A percentile compares a stretch with the other conserved stretches of the same genome.
Conservation (phyloP, 345 rosid species). For the Rhizophora apiculata region DNA sequence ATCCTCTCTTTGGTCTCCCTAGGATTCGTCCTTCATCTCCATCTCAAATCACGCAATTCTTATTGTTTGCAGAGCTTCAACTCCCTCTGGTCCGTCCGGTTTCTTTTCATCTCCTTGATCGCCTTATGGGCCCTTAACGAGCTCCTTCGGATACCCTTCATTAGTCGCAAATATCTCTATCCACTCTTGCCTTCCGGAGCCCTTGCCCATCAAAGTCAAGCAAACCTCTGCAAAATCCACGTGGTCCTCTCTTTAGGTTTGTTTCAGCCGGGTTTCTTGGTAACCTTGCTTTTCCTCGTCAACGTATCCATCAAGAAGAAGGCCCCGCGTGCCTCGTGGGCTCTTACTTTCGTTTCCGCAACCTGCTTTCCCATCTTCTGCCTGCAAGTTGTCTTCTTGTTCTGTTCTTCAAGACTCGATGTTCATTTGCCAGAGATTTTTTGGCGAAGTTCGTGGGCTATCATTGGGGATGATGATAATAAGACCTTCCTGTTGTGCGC, state of each 20-base stretch:
- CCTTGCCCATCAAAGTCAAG: constrained; percentile 8
- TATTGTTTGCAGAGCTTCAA: constrained; percentile 44
- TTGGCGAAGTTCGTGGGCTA: constrained; percentile 20
- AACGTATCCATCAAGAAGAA: constrained; percentile 47
- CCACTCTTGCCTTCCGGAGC: constrained; percentile 23
- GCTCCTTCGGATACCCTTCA: constrained; percentile 42
- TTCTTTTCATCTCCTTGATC: constrained; percentile 46
- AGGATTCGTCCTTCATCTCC: constrained; percentile 42
- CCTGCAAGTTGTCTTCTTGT: constrained; percentile 36
- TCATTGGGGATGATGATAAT: constrained; percentile 8
- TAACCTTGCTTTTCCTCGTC: constrained; percentile 52
- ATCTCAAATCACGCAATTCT: constrained; percentile 38
- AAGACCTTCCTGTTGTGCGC: constrained; percentile 39
- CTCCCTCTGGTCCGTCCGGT: constrained; percentile 61
- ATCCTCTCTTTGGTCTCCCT: constrained; percentile 46
- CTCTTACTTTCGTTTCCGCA: constrained; percentile 32
- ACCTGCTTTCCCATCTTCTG: constrained; percentile 48
- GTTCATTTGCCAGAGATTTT: constrained; percentile 24
- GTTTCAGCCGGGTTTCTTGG: constrained; percentile 54
- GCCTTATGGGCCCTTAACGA: constrained; percentile 46
- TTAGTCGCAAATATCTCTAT: constrained; percentile 25
- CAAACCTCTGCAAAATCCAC: constrained; percentile 42
- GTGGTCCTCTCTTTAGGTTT: constrained; percentile 53
- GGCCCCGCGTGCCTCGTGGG: constrained; percentile 34
- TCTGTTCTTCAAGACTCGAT: constrained; percentile 1